A percentile compares a stretch with the other conserved stretches of the same genome.
Conservation (phyloP, 352 stramenopile genomes). For the Halophytophthora polymorphica region DNA sequence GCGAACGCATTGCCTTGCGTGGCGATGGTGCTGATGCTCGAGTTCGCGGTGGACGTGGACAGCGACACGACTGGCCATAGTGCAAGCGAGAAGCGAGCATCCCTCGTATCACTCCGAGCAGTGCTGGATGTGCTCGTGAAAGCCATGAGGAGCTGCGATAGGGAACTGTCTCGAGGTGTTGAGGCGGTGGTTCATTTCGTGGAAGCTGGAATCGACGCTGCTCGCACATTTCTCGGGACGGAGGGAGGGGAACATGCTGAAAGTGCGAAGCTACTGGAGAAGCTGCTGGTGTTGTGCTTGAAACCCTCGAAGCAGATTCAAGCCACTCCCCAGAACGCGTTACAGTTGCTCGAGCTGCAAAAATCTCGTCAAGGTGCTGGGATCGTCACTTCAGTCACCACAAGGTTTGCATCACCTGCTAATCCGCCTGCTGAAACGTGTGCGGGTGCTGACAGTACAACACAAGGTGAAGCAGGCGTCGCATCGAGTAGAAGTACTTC, state of each 20-base stretch:
- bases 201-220: constrained; percentile 17
- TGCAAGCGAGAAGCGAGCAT: constrained; percentile 5
- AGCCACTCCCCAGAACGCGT: constrained; percentile 7
- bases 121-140: constrained; percentile 16
- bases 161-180: constrained; percentile 2
- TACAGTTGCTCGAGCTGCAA: constrained; percentile 16
- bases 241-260: neutral
- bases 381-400: constrained; percentile 2
- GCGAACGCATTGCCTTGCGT: constrained; percentile 30
- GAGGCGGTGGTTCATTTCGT: constrained; percentile 15
- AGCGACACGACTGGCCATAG: constrained; percentile 10
- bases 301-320: constrained; percentile 9
- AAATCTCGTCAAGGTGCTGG: constrained; percentile 1
- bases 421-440: constrained; percentile 12
- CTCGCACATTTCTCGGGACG: constrained; percentile 8
- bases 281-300: constrained; percentile 17
- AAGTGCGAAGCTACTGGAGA: constrained; percentile 20
- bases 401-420: constrained; percentile 4
- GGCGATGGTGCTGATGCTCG: constrained; percentile 44
- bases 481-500: constrained; percentile 14
- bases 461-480: constrained; percentile 7
- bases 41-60: constrained; percentile 32
- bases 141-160: constrained; percentile 1
- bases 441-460: constrained; percentile 1
- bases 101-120: constrained; percentile 9